Conservation (phyloP, 2,329 filamentous ascomycete species). For the Fonsecaea multimorphosa region DNA sequence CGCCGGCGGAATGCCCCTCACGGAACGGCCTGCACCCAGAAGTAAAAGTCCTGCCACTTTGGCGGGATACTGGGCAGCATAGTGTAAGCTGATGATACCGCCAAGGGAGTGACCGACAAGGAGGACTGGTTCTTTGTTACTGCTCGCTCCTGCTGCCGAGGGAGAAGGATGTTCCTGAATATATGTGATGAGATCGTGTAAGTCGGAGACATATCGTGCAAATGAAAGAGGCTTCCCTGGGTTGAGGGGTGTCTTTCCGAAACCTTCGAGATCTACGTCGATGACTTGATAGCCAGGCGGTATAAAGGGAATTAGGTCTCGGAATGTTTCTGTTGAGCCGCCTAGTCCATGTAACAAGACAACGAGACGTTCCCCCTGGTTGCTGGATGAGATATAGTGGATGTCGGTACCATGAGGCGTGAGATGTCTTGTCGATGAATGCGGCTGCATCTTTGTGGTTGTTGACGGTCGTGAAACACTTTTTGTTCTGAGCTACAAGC, state of each 20-base stretch:
- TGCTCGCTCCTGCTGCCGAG: constrained; percentile 9
- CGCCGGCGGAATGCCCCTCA: constrained; percentile 42
- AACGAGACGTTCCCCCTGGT: constrained; percentile 37
- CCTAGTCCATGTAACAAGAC: constrained; percentile 44
- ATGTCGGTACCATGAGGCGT: constrained; percentile 37
- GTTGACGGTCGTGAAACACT: background rate
- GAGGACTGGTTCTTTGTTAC: constrained; percentile 26
- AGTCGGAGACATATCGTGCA: constrained; percentile 41
- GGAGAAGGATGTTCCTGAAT: constrained; percentile 24
- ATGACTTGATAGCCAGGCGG: constrained; percentile 34
- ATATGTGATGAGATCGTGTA: constrained; percentile 40
- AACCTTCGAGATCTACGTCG: constrained; percentile 43
- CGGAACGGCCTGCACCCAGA: constrained; percentile 45
- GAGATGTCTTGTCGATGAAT: constrained; percentile 12
- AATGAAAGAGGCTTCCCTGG: constrained; percentile 34
- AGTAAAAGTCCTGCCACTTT: constrained; percentile 42
- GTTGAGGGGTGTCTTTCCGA: constrained; percentile 39
- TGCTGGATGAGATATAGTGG: constrained; percentile 41
- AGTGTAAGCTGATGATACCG: constrained; percentile 47
- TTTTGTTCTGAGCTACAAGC: too few species aligned
- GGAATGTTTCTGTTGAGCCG: constrained; percentile 36
- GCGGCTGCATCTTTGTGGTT: constrained; percentile 14
- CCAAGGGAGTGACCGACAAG: constrained; percentile 49
- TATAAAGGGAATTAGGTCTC: constrained; percentile 35
- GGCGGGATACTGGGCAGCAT: constrained; percentile 42